Base-by-base conservation (phyloP, 2,329 filamentous ascomycete genomes). In the Exutisphaerella laricina region DNA sequence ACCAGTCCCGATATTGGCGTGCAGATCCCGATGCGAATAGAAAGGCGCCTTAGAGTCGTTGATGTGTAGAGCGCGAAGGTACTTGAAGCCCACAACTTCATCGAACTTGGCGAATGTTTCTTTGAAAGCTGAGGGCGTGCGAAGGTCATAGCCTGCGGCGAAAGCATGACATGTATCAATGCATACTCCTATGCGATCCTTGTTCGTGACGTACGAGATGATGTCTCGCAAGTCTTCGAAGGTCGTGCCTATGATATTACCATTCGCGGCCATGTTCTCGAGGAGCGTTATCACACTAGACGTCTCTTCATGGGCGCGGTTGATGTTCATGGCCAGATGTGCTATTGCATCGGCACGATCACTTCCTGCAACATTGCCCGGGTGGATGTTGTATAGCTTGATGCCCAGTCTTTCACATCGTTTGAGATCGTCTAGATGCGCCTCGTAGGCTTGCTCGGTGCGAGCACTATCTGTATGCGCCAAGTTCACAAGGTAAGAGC, bases 111-210 rank as follows among this genome's bases (percentile, higher is more conserved):
- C 64, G 64, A 97, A 78, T 0, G 88, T 92, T 37, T 74, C 67
- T 23, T 77, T 70, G 63, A 94, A 95, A 0, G 83, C 75, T 38
- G 79, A 75, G 0, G 86, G 83, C 0, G 82, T 80, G 40, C 88
- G 79, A 22, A 98, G 67, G 63, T 98, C 92, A 63, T 97, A 92
- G 4, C 92, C 92, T 0, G 87, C 89, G 0, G 90, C 90, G 65
- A 97, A 97, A 45, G 88, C 82, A 66, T 98, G 92, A 67, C 92
- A 98, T 0, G 92, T 98, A 63, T 98, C 92, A 43, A 98, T 80
- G 65, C 92, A 98, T 13, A 98, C 88, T 33, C 90, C 92, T 2
- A 98, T 82, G 22, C 92, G 80, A 31, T 71, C 65, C 68, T 95
- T 94, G 63, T 94, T 80, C 16, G 88, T 77, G 17, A 97, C 78